Percentiles rank a stretch among this genome's conserved stretches.
Conservation (phyloP, 306 rosid genomes). For the Sphenostylis stenocarpa region DNA sequence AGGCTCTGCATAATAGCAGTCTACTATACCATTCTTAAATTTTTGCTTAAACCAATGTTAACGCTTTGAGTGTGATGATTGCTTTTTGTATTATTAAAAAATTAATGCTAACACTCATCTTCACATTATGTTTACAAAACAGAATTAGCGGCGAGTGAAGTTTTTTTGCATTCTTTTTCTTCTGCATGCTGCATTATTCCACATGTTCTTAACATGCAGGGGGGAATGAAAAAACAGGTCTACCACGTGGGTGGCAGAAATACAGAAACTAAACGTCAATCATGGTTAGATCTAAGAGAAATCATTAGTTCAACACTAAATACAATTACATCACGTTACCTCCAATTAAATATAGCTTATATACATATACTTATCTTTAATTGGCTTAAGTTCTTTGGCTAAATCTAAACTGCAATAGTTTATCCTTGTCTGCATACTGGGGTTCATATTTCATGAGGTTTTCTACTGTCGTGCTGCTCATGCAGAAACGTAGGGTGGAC, state of each 20-base stretch:
- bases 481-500: slow-evolving; percentile 19
- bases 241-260: slow-evolving; percentile 19
- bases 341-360: not conserved
- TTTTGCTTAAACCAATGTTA: no score
- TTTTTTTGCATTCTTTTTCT: no score
- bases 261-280: not conserved
- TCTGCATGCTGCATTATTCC: not conserved
- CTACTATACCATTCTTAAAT: no score
- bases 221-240: not conserved
- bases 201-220: not conserved
- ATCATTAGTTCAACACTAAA: slow-evolving; percentile 4
- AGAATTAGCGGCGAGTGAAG: no score
- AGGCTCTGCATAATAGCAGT: no score
- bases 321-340: not conserved
- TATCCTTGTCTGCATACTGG: slow-evolving; percentile 7
- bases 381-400: not conserved
- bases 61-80: no score
- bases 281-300: slow-evolving; percentile 1
- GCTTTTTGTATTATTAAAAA: no score
- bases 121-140: no score
- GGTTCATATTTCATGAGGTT: slow-evolving; percentile 34
- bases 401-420: not conserved
- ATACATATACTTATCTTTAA: not conserved
- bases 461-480: slow-evolving; percentile 15
- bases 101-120: no score